Percentiles rank a stretch among this genome's conserved stretches.
These are phyloP conservation scores for Cadophora luteo-olivacea DNA, from an alignment of 2,329 filamentous ascomycete species.

Conservation along the genomic window DNA sequence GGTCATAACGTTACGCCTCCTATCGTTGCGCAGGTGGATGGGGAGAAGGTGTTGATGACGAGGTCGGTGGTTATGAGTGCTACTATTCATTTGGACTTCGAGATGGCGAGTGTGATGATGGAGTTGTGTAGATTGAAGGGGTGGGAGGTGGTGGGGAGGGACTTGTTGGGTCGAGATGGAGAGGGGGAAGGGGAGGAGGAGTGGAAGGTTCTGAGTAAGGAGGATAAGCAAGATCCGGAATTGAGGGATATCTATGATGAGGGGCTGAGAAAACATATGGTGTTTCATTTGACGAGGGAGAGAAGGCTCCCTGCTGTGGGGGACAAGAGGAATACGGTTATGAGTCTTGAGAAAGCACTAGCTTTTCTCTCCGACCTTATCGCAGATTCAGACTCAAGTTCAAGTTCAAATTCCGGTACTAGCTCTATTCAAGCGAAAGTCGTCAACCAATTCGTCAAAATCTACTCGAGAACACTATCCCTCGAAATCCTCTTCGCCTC, in stretches of 20 bases:
- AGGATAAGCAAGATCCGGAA: constrained; percentile 33
- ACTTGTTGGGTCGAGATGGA: constrained; percentile 16
- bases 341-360: constrained; percentile 23
- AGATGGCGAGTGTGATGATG: constrained; percentile 38
- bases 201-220: constrained; percentile 27
- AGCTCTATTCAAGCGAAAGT: constrained; percentile 16
- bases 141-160: constrained; percentile 23
- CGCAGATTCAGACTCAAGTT: neutral
- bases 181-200: neutral
- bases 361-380: constrained; percentile 28
- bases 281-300: constrained; percentile 32
- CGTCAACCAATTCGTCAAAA: constrained; percentile 24
- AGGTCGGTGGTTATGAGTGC: constrained; percentile 39
- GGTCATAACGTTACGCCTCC: constrained; percentile 32
- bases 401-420: neutral
- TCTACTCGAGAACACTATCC: constrained; percentile 30
- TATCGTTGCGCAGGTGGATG: neutral
- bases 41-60: constrained; percentile 20
- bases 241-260: constrained; percentile 35
- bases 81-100: constrained; percentile 41
- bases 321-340: constrained; percentile 13
- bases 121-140: constrained; percentile 30
- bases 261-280: constrained; percentile 32
- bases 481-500: constrained; percentile 39
- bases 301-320: constrained; percentile 27